These are phyloP conservation scores for Cornus controversa DNA, from an alignment of 148 eudicot genomes.

Conservation along the genomic window DNA sequence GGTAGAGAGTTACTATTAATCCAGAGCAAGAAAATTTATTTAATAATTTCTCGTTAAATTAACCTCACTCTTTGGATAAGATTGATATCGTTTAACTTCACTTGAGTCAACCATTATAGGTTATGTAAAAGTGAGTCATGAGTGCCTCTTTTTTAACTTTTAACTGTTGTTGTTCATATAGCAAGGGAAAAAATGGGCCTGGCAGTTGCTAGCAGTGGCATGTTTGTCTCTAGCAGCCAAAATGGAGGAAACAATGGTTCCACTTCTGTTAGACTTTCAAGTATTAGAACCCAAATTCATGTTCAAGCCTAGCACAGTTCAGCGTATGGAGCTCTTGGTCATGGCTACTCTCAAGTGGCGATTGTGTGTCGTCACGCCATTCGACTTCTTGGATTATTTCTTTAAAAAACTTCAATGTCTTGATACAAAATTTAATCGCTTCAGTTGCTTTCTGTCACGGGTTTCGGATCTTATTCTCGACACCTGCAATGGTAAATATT, in stretches of 20 bases:
- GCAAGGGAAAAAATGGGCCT: constrained; percentile 10
- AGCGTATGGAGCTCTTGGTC: constrained; percentile 16
- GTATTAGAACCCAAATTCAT: constrained; percentile 9
- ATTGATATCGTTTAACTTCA: too few relatives aligned
- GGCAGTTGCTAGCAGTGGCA: constrained; percentile 16
- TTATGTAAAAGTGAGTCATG: neutral
- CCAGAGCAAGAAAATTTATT: too few relatives aligned
- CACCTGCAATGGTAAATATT: constrained; percentile 2
- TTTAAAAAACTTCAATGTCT: neutral
- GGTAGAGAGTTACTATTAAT: too few relatives aligned
- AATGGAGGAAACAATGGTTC: constrained; percentile 17
- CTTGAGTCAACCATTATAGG: neutral
- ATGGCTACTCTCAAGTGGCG: constrained; percentile 8
- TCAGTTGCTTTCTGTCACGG: neutral
- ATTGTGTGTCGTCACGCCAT: constrained; percentile 8
- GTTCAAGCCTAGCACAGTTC: constrained; percentile 11
- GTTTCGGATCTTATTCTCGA: neutral
- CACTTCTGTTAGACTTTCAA: constrained; percentile 8
- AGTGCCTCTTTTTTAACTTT: neutral
- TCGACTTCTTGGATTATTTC: constrained; percentile 13
- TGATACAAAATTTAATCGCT: neutral
- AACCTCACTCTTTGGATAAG: too few relatives aligned
- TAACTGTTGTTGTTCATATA: neutral
- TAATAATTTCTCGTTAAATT: too few relatives aligned
- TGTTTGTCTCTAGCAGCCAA: constrained; percentile 19